Conservation (phyloP, 73 alveolate genomes). For the Symbiodinium pilosum region DNA sequence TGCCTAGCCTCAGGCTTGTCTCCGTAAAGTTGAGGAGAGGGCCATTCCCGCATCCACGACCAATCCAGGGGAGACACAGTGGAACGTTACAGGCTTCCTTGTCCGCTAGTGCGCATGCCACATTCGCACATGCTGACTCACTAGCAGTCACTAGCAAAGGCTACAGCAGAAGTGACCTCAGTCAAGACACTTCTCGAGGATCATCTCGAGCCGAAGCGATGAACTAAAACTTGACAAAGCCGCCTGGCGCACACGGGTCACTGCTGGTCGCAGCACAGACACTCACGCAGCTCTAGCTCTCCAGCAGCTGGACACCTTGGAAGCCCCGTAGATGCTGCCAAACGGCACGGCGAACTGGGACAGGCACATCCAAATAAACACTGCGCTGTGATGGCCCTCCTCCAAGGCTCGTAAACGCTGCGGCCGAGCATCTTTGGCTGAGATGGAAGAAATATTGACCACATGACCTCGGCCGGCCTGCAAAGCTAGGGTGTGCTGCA, state of each 20-base stretch:
- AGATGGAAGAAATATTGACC: constrained; percentile 1
- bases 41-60: constrained; percentile 71
- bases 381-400: too few relatives aligned
- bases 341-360: constrained; percentile 6
- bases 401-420: too few relatives aligned
- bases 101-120: too few relatives aligned
- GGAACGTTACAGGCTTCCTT: constrained; percentile 52
- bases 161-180: background rate
- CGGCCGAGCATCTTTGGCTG: background rate
- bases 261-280: too few relatives aligned
- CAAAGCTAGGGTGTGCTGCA: background rate
- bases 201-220: background rate
- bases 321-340: constrained; percentile 13
- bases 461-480: background rate
- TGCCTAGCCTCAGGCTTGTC: too few relatives aligned
- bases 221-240: background rate
- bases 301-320: too few relatives aligned
- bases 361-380: too few relatives aligned
- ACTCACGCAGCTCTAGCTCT: too few relatives aligned
- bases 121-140: too few relatives aligned
- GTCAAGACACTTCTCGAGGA: background rate
- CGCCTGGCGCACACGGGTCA: too few relatives aligned
- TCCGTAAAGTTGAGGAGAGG: too few relatives aligned
- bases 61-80: constrained; percentile 59
- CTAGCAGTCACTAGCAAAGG: background rate